Percentiles rank a stretch among this genome's conserved stretches.
These are phyloP conservation scores for Trichosporon coremiiforme DNA, from an alignment of 1,284 basidiomycete species.

Conservation along the genomic window DNA sequence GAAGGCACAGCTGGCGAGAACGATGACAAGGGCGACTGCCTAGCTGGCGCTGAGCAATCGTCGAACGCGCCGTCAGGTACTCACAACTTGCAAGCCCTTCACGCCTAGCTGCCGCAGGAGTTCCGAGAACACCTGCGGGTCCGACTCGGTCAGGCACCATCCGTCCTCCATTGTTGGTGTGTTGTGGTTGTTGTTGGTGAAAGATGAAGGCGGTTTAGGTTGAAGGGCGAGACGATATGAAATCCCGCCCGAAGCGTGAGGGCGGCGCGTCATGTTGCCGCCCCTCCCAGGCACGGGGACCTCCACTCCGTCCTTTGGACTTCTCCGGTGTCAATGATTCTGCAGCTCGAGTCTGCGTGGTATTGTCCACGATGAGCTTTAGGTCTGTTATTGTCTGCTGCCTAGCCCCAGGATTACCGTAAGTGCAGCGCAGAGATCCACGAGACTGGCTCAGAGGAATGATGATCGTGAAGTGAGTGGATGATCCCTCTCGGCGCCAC, in stretches of 20 bases:
- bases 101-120: slow-evolving; percentile 58
- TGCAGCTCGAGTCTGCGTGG: too few relatives aligned
- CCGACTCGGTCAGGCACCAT: slow-evolving; percentile 57
- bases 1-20: too few relatives aligned
- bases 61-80: slow-evolving; percentile 5
- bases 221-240: background rate
- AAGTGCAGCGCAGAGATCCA: too few relatives aligned
- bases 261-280: slow-evolving; percentile 8
- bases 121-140: slow-evolving; percentile 58
- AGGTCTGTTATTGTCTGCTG: too few relatives aligned
- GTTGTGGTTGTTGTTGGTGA: slow-evolving; percentile 4
- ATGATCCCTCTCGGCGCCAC: too few relatives aligned
- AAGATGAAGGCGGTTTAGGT: too few relatives aligned
- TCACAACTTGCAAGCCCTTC: slow-evolving; percentile 58
- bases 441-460: too few relatives aligned
- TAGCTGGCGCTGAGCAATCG: background rate
- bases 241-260: background rate
- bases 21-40: too few relatives aligned
- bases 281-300: background rate
- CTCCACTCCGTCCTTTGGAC: background rate
- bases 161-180: slow-evolving; percentile 44
- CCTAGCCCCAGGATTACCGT: too few relatives aligned
- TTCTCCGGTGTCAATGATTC: too few relatives aligned
- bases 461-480: too few relatives aligned
- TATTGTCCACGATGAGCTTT: background rate